phyloP scores from a whole-genome alignment of 345 rosid species.

The Melastoma malabathricum region DNA sequence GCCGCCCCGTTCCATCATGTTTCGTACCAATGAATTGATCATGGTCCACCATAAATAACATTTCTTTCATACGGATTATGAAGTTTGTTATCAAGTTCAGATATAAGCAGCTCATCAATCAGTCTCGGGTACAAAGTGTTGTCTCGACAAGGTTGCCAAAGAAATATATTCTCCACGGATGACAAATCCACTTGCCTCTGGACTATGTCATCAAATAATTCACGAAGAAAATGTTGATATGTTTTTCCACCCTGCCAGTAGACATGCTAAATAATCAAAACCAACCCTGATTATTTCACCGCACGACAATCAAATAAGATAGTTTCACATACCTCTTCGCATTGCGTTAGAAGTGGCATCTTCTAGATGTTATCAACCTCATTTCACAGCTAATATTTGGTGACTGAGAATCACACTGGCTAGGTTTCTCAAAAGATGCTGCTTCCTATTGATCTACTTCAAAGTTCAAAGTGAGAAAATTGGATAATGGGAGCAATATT shows the following conservation, averaged over 20 bases:
- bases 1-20: no score
- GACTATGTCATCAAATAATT: slow-evolving; percentile 60
- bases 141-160: slow-evolving; percentile 86
- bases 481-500: slow-evolving; percentile 58
- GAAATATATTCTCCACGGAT: slow-evolving; percentile 70
- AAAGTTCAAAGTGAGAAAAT: slow-evolving; percentile 92
- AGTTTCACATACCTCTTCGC: slow-evolving; percentile 44
- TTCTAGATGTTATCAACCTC: slow-evolving; percentile 95
- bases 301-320: slow-evolving; percentile 1
- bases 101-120: slow-evolving; percentile 79
- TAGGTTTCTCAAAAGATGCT: slow-evolving; percentile 48
- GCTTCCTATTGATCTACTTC: slow-evolving; percentile 43
- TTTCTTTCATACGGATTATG: no score
- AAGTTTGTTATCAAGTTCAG: slow-evolving; percentile 53
- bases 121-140: slow-evolving; percentile 64
- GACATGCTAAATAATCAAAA: slow-evolving; percentile 7
- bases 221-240: slow-evolving; percentile 50
- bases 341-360: slow-evolving; percentile 60
- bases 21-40: no score
- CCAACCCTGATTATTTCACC: not conserved
- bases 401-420: slow-evolving; percentile 76
- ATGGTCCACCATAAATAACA: no score
- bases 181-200: slow-evolving; percentile 59
- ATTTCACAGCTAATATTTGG: slow-evolving; percentile 63
- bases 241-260: slow-evolving; percentile 42